Conservation (phyloP, 768 basidiomycete genomes). For the Clathrus columnatus region DNA sequence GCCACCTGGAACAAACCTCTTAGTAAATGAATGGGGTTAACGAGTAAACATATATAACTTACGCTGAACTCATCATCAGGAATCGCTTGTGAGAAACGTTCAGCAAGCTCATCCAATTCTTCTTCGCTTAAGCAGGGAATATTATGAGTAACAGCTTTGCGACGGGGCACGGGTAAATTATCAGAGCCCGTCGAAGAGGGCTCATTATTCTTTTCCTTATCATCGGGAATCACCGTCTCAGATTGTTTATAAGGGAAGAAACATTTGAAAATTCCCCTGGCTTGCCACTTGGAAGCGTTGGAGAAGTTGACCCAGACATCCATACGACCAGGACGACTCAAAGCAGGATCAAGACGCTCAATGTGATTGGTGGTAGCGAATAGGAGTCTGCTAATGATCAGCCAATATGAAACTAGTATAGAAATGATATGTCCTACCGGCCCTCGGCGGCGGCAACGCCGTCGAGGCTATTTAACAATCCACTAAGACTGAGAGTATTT, state of each 20-base stretch:
- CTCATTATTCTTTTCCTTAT: constrained; percentile 14
- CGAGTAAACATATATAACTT: constrained; percentile 21
- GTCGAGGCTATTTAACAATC: constrained; percentile 77
- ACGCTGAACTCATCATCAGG: constrained; percentile 86
- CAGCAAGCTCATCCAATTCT: constrained; percentile 71
- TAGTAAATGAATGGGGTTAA: neutral
- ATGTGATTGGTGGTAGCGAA: constrained; percentile 94
- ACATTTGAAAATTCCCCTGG: constrained; percentile 88
- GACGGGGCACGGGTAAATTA: constrained; percentile 60
- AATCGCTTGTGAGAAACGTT: constrained; percentile 72
- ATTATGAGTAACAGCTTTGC: constrained; percentile 46
- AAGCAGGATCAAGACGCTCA: constrained; percentile 82
- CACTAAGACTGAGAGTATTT: constrained; percentile 78
- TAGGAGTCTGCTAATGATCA: constrained; percentile 43
- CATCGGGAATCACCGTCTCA: constrained; percentile 16
- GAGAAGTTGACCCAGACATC: constrained; percentile 91
- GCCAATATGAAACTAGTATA: constrained; percentile 1
- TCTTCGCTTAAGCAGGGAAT: constrained; percentile 66
- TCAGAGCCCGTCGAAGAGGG: constrained; percentile 34
- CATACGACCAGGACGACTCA: constrained; percentile 84
- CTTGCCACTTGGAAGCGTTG: constrained; percentile 87
- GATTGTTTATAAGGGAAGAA: constrained; percentile 72
- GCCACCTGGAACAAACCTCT: constrained; percentile 47
- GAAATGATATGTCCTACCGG: constrained; percentile 42
- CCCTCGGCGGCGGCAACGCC: constrained; percentile 82